Conservation (phyloP, 1,284 basidiomycete genomes). For the Ganoderma meredithae region DNA sequence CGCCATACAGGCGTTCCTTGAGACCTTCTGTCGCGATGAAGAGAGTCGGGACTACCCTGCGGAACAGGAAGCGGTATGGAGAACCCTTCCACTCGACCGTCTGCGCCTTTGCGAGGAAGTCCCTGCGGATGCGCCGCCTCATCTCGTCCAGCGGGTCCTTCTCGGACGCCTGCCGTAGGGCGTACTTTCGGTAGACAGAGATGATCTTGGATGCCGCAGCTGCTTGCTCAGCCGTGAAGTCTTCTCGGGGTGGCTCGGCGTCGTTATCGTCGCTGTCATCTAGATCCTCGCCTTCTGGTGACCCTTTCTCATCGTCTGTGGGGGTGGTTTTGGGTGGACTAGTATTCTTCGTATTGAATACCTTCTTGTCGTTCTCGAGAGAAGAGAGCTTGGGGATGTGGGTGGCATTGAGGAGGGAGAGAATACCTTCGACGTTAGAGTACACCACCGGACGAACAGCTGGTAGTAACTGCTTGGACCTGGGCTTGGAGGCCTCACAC, state of each 20-base stretch:
- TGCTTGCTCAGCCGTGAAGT: slow-evolving; percentile 41
- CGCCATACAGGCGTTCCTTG: slow-evolving; percentile 33
- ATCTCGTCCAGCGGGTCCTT: slow-evolving; percentile 19
- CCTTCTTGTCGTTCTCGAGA: slow-evolving; percentile 31
- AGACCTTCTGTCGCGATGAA: slow-evolving; percentile 52
- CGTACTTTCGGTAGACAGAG: slow-evolving; percentile 40
- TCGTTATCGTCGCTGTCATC: slow-evolving; percentile 8
- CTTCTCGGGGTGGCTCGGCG: slow-evolving; percentile 17
- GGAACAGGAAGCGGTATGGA: slow-evolving; percentile 52
- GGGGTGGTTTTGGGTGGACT: neutral
- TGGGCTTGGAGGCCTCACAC: slow-evolving; percentile 26
- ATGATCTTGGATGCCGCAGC: slow-evolving; percentile 42
- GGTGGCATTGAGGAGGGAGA: slow-evolving; percentile 34
- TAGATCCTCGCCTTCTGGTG: neutral
- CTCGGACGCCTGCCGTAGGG: slow-evolving; percentile 24
- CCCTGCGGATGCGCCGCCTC: slow-evolving; percentile 14
- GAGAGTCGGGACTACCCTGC: slow-evolving; percentile 57
- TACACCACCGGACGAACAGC: neutral
- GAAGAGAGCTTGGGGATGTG: slow-evolving; percentile 42
- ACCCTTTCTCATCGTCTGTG: neutral
- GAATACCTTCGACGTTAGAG: neutral
- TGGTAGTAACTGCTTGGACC: neutral
- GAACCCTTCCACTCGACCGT: slow-evolving; percentile 42
- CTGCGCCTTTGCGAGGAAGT: slow-evolving; percentile 43
- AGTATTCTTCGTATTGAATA: neutral